phyloP scores from a whole-genome alignment of 192 early-diverging fungal genomes.

The Backusella macrospora region DNA sequence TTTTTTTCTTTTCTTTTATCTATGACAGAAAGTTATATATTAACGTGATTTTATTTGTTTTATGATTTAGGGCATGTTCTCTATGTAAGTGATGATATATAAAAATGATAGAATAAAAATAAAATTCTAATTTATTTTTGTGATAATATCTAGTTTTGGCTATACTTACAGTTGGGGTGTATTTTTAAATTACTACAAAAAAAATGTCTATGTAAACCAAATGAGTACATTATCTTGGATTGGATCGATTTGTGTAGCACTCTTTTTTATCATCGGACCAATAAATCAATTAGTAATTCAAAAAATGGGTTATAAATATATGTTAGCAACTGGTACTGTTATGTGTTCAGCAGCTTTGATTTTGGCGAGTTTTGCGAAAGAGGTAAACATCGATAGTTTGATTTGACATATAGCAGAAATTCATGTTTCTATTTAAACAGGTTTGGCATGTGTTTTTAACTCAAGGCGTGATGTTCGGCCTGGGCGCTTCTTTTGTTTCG shows the following conservation, averaged over 20 bases:
- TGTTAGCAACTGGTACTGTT: conserved; percentile 50
- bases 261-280: conserved; percentile 49
- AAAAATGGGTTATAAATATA: conserved; percentile 52
- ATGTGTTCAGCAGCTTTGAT: conserved; percentile 46
- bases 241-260: conserved; percentile 49
- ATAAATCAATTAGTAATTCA: conserved; percentile 38
- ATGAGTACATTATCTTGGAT: conserved; percentile 48
- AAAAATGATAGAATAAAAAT: background rate
- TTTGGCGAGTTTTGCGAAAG: conserved; percentile 48
- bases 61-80: conserved; percentile 27
- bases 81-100: conserved; percentile 21
- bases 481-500: conserved; percentile 66
- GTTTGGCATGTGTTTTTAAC: conserved; percentile 78
- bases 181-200: conserved; percentile 49
- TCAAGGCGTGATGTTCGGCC: conserved; percentile 75
- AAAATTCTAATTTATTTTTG: background rate
- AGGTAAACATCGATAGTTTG: conserved; percentile 3
- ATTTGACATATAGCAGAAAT: background rate
- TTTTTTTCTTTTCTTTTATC: background rate
- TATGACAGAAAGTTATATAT: background rate
- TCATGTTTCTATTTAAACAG: background rate
- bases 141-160: conserved; percentile 43
- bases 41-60: background rate
- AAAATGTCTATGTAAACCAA: conserved; percentile 43
- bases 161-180: conserved; percentile 53